Evolutionary conservation across 2,329 filamentous ascomycete genomes (phyloP).

Genomic region (Geosmithia flava): DNA sequence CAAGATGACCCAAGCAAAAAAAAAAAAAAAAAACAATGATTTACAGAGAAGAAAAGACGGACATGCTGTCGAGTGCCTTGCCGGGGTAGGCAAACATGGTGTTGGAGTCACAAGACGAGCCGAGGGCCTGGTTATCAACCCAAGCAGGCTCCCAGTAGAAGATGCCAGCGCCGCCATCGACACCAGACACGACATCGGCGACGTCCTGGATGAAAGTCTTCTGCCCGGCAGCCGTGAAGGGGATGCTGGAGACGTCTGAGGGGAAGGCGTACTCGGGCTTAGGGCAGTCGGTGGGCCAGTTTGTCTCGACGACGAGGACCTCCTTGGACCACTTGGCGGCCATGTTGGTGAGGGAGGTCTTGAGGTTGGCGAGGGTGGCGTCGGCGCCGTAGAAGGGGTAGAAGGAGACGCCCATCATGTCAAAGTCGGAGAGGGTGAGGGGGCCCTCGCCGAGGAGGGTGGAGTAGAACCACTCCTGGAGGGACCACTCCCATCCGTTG

Average conservation of each 20-base stretch:
- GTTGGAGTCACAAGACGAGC: constrained; percentile 53
- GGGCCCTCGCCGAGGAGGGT: constrained; percentile 38
- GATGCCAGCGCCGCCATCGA: constrained; percentile 43
- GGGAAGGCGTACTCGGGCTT: constrained; percentile 47
- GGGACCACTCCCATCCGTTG: constrained; percentile 60
- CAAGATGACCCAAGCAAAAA: too few relatives aligned
- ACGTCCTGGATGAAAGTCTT: constrained; percentile 46
- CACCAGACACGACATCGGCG: constrained; percentile 38
- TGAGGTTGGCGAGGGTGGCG: constrained; percentile 46
- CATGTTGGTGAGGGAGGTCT: constrained; percentile 44
- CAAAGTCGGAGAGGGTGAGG: constrained; percentile 43
- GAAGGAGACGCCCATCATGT: constrained; percentile 61
- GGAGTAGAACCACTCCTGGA: constrained; percentile 55
- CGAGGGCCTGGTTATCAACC: constrained; percentile 52
- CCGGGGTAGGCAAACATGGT: constrained; percentile 46
- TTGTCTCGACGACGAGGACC: constrained; percentile 55
- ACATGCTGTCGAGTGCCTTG: constrained; percentile 41
- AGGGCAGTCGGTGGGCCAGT: constrained; percentile 57
- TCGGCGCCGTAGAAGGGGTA: constrained; percentile 57
- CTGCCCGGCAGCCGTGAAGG: constrained; percentile 52
- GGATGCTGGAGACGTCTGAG: constrained; percentile 43
- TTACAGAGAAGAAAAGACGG: constrained; percentile 28
- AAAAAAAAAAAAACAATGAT: background rate
- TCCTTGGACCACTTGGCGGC: constrained; percentile 50
- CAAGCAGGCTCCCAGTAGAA: constrained; percentile 69